Evolutionary conservation across 1,284 basidiomycete species (phyloP).

Genomic region (Fomitopsis palustris): DNA sequence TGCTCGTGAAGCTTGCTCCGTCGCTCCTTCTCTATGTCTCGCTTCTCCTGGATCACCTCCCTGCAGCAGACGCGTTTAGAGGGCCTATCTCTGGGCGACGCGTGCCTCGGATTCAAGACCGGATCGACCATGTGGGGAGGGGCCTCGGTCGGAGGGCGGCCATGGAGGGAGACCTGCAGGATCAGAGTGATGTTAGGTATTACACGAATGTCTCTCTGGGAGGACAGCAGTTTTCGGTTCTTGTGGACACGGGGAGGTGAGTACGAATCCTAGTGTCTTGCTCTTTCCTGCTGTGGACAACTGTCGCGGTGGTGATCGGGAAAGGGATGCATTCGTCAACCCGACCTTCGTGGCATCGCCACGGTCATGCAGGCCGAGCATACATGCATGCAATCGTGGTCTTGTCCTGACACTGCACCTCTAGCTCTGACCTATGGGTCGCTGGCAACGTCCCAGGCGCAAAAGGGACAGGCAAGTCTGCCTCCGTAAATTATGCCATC

Average conservation of each 20-base stretch:
- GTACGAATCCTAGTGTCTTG: neutral
- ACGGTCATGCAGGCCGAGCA: too few relatives aligned
- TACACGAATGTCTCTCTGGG: constrained; percentile 51
- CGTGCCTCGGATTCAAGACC: neutral
- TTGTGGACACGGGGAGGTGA: constrained; percentile 71
- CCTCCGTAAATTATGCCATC: constrained; percentile 47
- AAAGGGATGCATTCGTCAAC: constrained; percentile 9
- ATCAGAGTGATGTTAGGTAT: constrained; percentile 48
- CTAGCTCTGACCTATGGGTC: constrained; percentile 58
- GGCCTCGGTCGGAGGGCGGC: constrained; percentile 15
- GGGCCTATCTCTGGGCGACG: constrained; percentile 18
- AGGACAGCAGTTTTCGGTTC: constrained; percentile 40
- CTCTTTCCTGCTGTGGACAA: neutral
- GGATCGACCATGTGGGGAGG: constrained; percentile 8
- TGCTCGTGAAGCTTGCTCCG: constrained; percentile 21
- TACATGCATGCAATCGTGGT: too few relatives aligned
- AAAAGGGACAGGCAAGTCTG: constrained; percentile 39
- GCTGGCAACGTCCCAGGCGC: constrained; percentile 42
- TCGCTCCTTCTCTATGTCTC: constrained; percentile 25
- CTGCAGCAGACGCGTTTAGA: constrained; percentile 10
- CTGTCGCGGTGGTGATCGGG: neutral
- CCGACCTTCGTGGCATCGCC: neutral
- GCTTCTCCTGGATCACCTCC: constrained; percentile 23
- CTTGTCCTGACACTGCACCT: neutral
- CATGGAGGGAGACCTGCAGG: constrained; percentile 29